Base-by-base conservation (phyloP, 1,139 yeast species). In the Yamadazyma buinensis region DNA sequence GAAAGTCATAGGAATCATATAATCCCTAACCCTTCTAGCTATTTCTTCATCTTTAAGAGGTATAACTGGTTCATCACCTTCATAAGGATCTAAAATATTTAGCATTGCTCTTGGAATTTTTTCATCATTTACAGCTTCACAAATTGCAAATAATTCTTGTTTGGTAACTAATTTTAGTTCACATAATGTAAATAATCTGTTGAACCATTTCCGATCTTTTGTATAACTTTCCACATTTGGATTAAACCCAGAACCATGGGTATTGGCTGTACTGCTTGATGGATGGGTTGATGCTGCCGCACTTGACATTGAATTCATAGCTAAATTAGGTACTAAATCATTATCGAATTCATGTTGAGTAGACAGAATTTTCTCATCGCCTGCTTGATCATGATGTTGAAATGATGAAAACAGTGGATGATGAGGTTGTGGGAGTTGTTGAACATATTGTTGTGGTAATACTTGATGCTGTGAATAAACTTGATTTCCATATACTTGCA, bases 151-250 rank as follows among this genome's bases (percentile, higher is more conserved):
- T 11, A 65, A 67, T 21, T 65, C 72, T 25, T 55, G 55, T 2
- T 59, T 53, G 5, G 56, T 51, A 5, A 65, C 42, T 29, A 50
- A 54, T 3, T 59, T 59, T 4, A 49, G 44, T 23, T 62, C 67
- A 39, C 59, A 57, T 26, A 64, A 47, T 4, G 51, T 44, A 15
- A 65, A 52, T 31, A 64, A 52, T 35, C 56, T 61, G 37, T 57
- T 62, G 42, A 64, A 64, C 70, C 72, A 65, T 33, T 61, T 59
- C n/a, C 69, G 50, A 36, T 65, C 71, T 33, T 62, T 64, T 18
- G 62, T 56, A 39, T 65, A 65, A 27, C 29, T 32, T 11, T 34
- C 34, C 10, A 26, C 22, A 10, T 51, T 51, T 5, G 64, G 63
- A 21, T 26, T 33, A 21, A 15, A 31, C 17, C 19, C 22, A 9